A percentile compares a stretch with the other conserved stretches of the same genome.
Conservation (phyloP, 768 basidiomycete genomes). For the Lentinula aciculospora region DNA sequence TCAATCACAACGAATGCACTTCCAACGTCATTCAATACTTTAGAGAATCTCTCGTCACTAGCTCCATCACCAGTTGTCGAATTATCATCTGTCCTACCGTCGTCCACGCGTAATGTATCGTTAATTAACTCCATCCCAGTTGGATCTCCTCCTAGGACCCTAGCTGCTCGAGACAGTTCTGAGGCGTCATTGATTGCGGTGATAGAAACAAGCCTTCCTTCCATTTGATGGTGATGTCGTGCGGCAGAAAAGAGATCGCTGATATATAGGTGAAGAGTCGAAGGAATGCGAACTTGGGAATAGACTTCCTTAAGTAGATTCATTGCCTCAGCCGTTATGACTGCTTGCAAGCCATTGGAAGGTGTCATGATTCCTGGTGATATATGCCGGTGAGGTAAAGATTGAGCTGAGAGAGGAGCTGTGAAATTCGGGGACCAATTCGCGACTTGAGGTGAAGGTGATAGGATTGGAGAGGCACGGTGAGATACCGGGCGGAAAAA, state of each 20-base stretch:
- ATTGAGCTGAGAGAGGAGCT: conserved; percentile 16
- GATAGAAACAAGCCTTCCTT: conserved; percentile 61
- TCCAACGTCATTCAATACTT: conserved; percentile 9
- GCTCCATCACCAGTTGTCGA: not conserved
- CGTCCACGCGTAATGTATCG: not conserved
- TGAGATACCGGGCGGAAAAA: conserved; percentile 15
- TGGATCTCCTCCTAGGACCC: conserved; percentile 57
- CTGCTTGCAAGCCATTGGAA: conserved; percentile 16
- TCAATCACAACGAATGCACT: conserved; percentile 6
- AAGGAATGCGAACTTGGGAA: conserved; percentile 39
- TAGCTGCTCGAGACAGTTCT: conserved; percentile 59
- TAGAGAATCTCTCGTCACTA: conserved; percentile 2
- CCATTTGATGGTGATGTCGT: conserved; percentile 64
- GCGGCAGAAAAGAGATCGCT: conserved; percentile 71
- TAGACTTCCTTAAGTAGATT: conserved; percentile 23
- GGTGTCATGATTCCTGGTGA: conserved; percentile 16
- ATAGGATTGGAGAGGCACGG: conserved; percentile 17
- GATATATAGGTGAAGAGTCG: conserved; percentile 55
- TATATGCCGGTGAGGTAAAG: conserved; percentile 13
- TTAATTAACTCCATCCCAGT: conserved; percentile 55
- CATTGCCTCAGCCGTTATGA: conserved; percentile 24
- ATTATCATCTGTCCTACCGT: not conserved
- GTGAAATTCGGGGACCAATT: conserved; percentile 12
- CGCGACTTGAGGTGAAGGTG: conserved; percentile 19
- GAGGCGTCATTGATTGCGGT: conserved; percentile 58